Conservation (phyloP, 2,329 filamentous ascomycete species). For the Seiridium unicorne region DNA sequence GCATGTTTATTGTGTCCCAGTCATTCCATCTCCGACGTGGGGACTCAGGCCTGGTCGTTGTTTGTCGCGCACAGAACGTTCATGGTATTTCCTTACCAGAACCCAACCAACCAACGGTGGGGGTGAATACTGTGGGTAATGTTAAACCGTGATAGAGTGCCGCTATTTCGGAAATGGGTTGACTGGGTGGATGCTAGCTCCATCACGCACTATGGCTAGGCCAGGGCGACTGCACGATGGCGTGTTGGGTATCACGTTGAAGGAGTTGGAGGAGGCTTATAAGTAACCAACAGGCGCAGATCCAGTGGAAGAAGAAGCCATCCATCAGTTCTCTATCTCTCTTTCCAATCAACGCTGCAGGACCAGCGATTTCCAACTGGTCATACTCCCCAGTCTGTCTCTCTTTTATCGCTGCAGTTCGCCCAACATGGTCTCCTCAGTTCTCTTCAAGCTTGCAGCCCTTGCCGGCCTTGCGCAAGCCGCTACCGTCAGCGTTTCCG, state of each 20-base stretch:
- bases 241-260: not conserved
- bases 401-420: not conserved
- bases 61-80: not conserved
- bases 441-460: not conserved
- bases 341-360: not conserved
- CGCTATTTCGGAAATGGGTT: not conserved
- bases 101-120: not conserved
- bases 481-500: constrained; percentile 28
- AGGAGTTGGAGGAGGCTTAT: not conserved
- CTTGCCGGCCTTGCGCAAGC: constrained; percentile 2
- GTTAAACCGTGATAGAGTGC: not conserved
- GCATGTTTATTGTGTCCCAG: not conserved
- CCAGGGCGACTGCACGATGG: not conserved
- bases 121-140: not conserved
- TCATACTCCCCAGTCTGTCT: not conserved
- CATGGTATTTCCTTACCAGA: not conserved
- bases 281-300: not conserved
- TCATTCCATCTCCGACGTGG: not conserved
- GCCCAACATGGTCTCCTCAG: not conserved
- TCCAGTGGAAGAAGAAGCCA: not conserved
- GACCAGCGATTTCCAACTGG: not conserved
- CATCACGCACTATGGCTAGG: not conserved
- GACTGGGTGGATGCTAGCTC: not conserved
- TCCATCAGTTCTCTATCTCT: not conserved
- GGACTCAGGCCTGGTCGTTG: not conserved